phyloP scores from a whole-genome alignment of 2,329 filamentous ascomycete species.

The Beauveria brongniartii region DNA sequence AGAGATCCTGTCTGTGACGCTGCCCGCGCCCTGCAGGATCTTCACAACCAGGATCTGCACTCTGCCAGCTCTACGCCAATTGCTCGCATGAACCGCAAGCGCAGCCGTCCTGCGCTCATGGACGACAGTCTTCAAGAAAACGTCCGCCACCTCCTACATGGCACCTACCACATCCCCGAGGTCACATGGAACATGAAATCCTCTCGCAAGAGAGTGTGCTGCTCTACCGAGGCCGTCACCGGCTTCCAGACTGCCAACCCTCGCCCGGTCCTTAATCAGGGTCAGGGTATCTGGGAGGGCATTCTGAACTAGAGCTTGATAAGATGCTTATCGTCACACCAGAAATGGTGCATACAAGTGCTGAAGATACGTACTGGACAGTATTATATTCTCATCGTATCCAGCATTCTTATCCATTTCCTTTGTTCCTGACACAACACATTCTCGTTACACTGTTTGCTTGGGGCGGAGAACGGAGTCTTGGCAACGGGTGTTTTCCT shows the following conservation, averaged over 20 bases:
- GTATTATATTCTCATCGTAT: constrained; percentile 1
- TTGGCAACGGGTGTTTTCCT: constrained; percentile 8
- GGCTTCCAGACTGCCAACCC: constrained; percentile 38
- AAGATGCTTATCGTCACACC: constrained; percentile 6
- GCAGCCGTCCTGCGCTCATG: constrained; percentile 49
- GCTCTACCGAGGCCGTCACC: constrained; percentile 48
- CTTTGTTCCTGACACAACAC: constrained; percentile 16
- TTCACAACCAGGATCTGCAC: constrained; percentile 44
- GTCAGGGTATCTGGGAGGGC: constrained; percentile 60
- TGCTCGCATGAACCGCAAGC: constrained; percentile 40
- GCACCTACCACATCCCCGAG: constrained; percentile 23
- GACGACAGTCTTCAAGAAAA: constrained; percentile 58
- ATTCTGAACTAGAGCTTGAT: constrained; percentile 43
- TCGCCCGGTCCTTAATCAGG: constrained; percentile 45
- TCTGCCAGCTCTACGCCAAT: constrained; percentile 28
- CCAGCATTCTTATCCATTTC: constrained; percentile 12
- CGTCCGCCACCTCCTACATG: constrained; percentile 53
- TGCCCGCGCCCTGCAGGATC: constrained; percentile 49
- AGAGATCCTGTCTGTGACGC: constrained; percentile 43
- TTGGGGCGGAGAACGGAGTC: constrained; percentile 11
- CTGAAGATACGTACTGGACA: constrained; percentile 10
- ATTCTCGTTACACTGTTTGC: constrained; percentile 5
- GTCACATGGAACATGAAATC: constrained; percentile 34
- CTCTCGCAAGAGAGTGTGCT: constrained; percentile 59
- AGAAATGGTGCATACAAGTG: constrained; percentile 2